These are phyloP conservation scores for Lichtheimia hyalospora DNA, from an alignment of 371 early-diverging fungal species.

Conservation along the genomic window DNA sequence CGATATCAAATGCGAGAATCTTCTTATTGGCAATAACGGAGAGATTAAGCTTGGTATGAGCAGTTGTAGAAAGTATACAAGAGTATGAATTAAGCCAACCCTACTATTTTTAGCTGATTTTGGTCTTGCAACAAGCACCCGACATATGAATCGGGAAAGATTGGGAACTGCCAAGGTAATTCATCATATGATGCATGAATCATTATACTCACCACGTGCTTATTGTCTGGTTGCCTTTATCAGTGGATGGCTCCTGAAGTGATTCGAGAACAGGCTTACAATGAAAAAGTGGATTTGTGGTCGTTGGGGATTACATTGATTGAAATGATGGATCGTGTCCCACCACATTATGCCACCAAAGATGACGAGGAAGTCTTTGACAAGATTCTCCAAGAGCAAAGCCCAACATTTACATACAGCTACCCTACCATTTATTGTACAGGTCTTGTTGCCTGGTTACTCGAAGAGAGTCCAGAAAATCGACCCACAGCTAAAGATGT, in stretches of 20 bases:
- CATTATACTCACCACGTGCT: too few relatives aligned
- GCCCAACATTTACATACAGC: slow-evolving; percentile 48
- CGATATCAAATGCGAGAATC: slow-evolving; percentile 52
- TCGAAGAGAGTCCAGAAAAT: slow-evolving; percentile 37
- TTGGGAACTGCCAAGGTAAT: slow-evolving; percentile 46
- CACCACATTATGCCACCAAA: slow-evolving; percentile 44
- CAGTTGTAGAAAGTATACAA: not conserved
- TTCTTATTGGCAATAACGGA: slow-evolving; percentile 41
- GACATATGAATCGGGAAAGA: slow-evolving; percentile 35
- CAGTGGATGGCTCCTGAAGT: slow-evolving; percentile 61
- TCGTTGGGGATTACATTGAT: slow-evolving; percentile 50
- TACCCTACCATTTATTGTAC: slow-evolving; percentile 45
- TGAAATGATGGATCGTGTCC: slow-evolving; percentile 59
- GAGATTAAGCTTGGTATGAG: slow-evolving; percentile 38
- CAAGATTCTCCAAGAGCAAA: slow-evolving; percentile 33
- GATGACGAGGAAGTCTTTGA: slow-evolving; percentile 39
- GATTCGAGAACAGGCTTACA: slow-evolving; percentile 35
- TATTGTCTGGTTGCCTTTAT: slow-evolving; percentile 8
- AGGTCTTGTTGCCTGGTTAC: slow-evolving; percentile 51
- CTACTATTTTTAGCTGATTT: slow-evolving; percentile 35
- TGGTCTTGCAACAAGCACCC: slow-evolving; percentile 42
- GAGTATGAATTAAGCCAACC: not conserved
- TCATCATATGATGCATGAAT: too few relatives aligned
- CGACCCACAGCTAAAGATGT: slow-evolving; percentile 46
- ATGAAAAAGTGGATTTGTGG: slow-evolving; percentile 51